Conservation (phyloP, 73 alveolate genomes). For the Diophrys sp. region DNA sequence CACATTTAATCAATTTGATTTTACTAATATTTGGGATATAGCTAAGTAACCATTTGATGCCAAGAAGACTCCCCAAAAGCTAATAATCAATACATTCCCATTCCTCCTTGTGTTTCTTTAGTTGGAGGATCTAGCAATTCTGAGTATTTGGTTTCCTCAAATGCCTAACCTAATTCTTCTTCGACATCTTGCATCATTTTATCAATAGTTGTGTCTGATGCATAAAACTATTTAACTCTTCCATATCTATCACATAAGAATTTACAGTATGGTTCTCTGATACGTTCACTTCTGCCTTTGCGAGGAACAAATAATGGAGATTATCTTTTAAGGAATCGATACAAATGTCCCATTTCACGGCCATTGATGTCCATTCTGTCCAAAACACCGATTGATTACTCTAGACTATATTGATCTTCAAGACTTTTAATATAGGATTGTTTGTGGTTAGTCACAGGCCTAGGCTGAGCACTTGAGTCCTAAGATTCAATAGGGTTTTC, state of each 20-base stretch:
- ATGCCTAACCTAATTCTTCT: background rate
- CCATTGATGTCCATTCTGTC: background rate
- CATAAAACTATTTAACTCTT: background rate
- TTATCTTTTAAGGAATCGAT: background rate
- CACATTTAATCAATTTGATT: conserved; percentile 48
- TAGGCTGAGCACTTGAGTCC: too few relatives aligned
- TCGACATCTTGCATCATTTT: background rate
- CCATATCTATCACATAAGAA: background rate
- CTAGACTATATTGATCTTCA: background rate
- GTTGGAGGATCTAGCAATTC: background rate
- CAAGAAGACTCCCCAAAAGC: too few relatives aligned
- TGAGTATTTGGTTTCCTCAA: too few relatives aligned
- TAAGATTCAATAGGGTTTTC: too few relatives aligned
- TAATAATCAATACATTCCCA: too few relatives aligned
- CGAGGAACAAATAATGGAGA: background rate
- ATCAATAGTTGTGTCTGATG: background rate
- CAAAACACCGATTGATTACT: background rate
- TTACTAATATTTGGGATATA: conserved; percentile 70
- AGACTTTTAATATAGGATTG: too few relatives aligned
- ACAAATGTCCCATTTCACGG: background rate
- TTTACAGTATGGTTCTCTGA: background rate
- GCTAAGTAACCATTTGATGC: conserved; percentile 54
- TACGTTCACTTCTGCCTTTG: background rate
- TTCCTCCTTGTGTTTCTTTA: too few relatives aligned
- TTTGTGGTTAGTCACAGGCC: too few relatives aligned